Base-by-base conservation (phyloP, 2,329 filamentous ascomycete genomes). In the Aphanocladium album region DNA sequence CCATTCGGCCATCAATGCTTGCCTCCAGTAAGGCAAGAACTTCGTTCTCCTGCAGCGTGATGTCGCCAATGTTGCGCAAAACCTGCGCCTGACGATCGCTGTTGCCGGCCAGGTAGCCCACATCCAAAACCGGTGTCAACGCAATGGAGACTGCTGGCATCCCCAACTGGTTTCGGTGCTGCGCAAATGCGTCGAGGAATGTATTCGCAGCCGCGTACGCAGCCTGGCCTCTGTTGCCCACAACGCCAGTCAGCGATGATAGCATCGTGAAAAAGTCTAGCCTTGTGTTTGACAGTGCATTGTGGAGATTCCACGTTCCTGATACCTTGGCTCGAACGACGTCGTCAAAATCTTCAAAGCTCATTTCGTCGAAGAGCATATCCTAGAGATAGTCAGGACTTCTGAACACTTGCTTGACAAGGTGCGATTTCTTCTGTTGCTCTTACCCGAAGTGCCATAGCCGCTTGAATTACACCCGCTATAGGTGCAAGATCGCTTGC, bases 131-230 rank as follows among this genome's bases (percentile, higher is more conserved):
- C 1, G 60, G 57, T 14, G 63, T 61, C 30, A 79, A 66, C 62
- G 79, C 69, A 9, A 79, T 69, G n/a, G 65, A 62, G 0, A 70
- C 67, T 12, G 49, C 27, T 3, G 39, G 21, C 3, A 47, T 27
- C 1, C 58, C 58, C 14, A 62, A 63, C 1, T 53, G 46, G 5
- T 67, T 66, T 12, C 77, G 72, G 53, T 73, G 74, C 8, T 69
- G 68, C 12, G 68, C 73, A 45, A 79, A 71, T 2, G 70, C 67
- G 39, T 78, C 72, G 54, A 76, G 66, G 65, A 73, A 80, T 6
- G 70, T 67, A 62, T 79, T 79, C n/a, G 70, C 76, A 1, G 74
- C 71, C 11, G 70, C 67, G 63, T 80, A 80, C 62, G 75, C 77
- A 54, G 71, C 67, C 63, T 78, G 76, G 1, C 67, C 70, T 1